Conservation (phyloP, 768 basidiomycete species). For the Phaffia australis region DNA sequence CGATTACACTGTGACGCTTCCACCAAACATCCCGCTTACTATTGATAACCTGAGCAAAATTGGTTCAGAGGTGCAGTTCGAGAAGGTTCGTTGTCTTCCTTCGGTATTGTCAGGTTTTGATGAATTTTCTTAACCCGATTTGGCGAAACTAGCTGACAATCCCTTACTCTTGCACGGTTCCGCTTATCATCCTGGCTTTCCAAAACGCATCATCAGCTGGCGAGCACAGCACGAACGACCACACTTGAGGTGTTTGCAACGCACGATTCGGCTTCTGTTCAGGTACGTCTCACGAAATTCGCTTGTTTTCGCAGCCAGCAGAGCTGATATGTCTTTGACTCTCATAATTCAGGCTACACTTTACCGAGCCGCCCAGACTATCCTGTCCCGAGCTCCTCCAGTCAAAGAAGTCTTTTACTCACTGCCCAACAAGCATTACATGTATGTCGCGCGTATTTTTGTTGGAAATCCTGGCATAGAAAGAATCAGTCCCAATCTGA, state of each 20-base stretch:
- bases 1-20: constrained; percentile 50
- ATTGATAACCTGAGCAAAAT: constrained; percentile 37
- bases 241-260: constrained; percentile 73
- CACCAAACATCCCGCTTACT: constrained; percentile 32
- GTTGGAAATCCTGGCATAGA: constrained; percentile 4
- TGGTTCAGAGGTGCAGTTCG: constrained; percentile 32
- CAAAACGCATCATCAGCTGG: constrained; percentile 40
- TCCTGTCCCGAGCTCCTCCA: constrained; percentile 55
- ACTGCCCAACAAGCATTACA: constrained; percentile 54
- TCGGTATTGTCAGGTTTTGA: constrained; percentile 2
- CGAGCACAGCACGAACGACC: constrained; percentile 46
- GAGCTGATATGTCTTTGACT: background rate
- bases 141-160: constrained; percentile 35
- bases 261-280: constrained; percentile 85
- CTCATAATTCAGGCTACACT: constrained; percentile 59
- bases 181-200: background rate
- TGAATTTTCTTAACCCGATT: background rate
- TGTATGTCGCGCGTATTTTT: background rate
- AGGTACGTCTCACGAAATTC: constrained; percentile 45
- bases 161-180: constrained; percentile 41
- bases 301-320: background rate
- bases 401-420: constrained; percentile 57
- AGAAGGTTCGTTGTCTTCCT: constrained; percentile 30
- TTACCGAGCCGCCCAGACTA: constrained; percentile 70
- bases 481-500: background rate